Percentiles rank a stretch among this genome's conserved stretches.
Evolutionary conservation across 768 basidiomycete genomes (phyloP).

Genomic region (Pulveroboletus sp.): DNA sequence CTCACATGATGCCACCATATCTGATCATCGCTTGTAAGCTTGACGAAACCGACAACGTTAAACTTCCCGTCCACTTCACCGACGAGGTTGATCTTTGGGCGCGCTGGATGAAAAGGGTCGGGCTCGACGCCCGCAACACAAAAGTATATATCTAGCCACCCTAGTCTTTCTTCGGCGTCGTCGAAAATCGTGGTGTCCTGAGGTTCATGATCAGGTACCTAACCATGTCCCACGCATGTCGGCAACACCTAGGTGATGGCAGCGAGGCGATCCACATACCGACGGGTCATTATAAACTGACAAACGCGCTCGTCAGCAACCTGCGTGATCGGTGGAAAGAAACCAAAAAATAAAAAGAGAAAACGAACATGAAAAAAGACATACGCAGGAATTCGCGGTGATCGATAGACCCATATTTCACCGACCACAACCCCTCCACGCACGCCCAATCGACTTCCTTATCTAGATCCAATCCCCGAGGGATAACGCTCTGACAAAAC

Average conservation of each 20-base stretch:
- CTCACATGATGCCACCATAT: slow-evolving; percentile 64
- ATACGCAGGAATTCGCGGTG: slow-evolving; percentile 61
- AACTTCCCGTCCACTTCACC: slow-evolving; percentile 49
- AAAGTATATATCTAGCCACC: slow-evolving; percentile 45
- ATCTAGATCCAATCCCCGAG: slow-evolving; percentile 33
- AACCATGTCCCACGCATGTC: not conserved
- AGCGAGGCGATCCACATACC: slow-evolving; percentile 12
- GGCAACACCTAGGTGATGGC: not conserved
- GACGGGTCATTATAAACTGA: slow-evolving; percentile 47
- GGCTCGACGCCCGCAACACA: slow-evolving; percentile 36
- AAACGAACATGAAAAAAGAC: slow-evolving; percentile 19
- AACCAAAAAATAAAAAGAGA: not conserved
- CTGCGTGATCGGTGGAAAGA: not conserved
- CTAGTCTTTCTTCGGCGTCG: slow-evolving; percentile 46
- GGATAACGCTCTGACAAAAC: slow-evolving; percentile 49
- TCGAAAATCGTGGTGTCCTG: slow-evolving; percentile 49
- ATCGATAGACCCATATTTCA: slow-evolving; percentile 66
- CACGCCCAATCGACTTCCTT: slow-evolving; percentile 32
- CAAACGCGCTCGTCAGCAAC: slow-evolving; percentile 1
- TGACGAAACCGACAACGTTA: slow-evolving; percentile 49
- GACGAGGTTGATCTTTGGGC: slow-evolving; percentile 50
- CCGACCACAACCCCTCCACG: slow-evolving; percentile 53
- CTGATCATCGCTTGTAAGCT: slow-evolving; percentile 52
- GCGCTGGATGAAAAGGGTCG: slow-evolving; percentile 45
- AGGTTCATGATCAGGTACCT: slow-evolving; percentile 29